These are phyloP conservation scores for Crucihimalaya himalaica DNA, from an alignment of 345 rosid species.

Conservation along the genomic window DNA sequence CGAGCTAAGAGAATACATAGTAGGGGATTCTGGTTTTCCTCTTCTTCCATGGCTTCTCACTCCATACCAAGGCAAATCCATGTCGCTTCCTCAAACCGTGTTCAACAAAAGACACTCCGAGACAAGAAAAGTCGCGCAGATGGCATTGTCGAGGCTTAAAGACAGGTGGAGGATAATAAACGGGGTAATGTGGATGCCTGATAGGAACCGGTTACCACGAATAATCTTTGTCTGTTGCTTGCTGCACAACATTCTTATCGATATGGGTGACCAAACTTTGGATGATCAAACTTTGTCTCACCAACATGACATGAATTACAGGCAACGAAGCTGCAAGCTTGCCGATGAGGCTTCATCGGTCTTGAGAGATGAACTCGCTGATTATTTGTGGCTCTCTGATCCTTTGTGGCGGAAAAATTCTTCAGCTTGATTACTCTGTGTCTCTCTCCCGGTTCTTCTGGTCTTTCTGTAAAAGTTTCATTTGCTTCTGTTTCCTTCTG, in stretches of 20 bases:
- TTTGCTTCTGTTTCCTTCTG: conserved; percentile 21
- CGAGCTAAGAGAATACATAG: conserved; percentile 57
- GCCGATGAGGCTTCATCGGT: conserved; percentile 45
- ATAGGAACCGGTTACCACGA: conserved; percentile 60
- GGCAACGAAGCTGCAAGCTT: conserved; percentile 50
- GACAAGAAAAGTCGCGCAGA: conserved; percentile 50
- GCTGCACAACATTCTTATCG: conserved; percentile 69
- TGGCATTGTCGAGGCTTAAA: conserved; percentile 65
- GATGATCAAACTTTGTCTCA: conserved; percentile 49
- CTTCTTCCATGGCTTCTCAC: conserved; percentile 67
- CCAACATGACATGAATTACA: conserved; percentile 57
- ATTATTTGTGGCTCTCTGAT: conserved; percentile 46
- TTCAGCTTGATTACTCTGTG: neutral
- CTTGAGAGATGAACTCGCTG: conserved; percentile 55
- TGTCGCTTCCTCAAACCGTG: conserved; percentile 46
- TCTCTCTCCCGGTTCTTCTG: neutral
- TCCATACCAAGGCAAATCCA: conserved; percentile 59
- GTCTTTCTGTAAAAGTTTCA: conserved; percentile 18
- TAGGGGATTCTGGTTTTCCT: conserved; percentile 65
- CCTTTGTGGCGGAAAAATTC: conserved; percentile 43
- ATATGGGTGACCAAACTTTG: conserved; percentile 55
- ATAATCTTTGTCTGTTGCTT: conserved; percentile 71
- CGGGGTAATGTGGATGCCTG: conserved; percentile 82
- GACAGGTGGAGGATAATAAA: conserved; percentile 79
- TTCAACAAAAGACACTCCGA: conserved; percentile 63